phyloP scores from a whole-genome alignment of 345 rosid genomes.

The Eucalyptus regnans region DNA sequence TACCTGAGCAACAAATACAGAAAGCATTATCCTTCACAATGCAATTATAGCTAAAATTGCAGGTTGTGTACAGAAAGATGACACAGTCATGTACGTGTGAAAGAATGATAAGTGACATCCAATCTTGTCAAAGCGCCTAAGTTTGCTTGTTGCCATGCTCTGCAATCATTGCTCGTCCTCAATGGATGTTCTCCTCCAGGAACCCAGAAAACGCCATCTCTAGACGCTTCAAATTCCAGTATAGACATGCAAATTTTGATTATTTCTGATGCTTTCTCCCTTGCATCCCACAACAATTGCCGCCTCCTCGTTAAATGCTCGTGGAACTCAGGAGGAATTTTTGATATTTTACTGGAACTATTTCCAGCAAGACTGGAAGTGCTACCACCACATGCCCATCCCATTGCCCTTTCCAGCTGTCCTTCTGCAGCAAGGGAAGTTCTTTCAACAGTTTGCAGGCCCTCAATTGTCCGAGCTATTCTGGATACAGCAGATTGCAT shows the following conservation, averaged over 20 bases:
- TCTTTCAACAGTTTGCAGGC: conserved; percentile 64
- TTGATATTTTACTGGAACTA: conserved; percentile 51
- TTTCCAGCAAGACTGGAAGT: conserved; percentile 40
- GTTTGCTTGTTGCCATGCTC: conserved; percentile 77
- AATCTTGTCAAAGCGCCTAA: conserved; percentile 50
- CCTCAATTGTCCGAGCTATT: conserved; percentile 51
- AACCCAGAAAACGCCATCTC: conserved; percentile 63
- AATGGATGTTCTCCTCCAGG: conserved; percentile 38
- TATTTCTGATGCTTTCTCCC: conserved; percentile 70
- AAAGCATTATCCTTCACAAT: background rate
- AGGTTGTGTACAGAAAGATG: background rate
- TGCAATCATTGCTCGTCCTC: conserved; percentile 35
- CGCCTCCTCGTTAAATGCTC: conserved; percentile 64
- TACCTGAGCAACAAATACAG: conserved; percentile 24
- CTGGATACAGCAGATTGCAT: conserved; percentile 48
- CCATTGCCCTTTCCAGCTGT: conserved; percentile 93
- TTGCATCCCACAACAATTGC: conserved; percentile 59
- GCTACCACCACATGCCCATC: conserved; percentile 93
- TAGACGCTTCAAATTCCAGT: conserved; percentile 82
- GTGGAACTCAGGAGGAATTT: conserved; percentile 80
- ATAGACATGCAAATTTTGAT: conserved; percentile 64
- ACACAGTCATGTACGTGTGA: conserved; percentile 47
- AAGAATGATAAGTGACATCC: conserved; percentile 70
- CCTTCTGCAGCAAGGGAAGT: conserved; percentile 69
- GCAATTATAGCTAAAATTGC: background rate